Evolutionary conservation across 1,284 basidiomycete species (phyloP).

Genomic region (Moesziomyces sp.): DNA sequence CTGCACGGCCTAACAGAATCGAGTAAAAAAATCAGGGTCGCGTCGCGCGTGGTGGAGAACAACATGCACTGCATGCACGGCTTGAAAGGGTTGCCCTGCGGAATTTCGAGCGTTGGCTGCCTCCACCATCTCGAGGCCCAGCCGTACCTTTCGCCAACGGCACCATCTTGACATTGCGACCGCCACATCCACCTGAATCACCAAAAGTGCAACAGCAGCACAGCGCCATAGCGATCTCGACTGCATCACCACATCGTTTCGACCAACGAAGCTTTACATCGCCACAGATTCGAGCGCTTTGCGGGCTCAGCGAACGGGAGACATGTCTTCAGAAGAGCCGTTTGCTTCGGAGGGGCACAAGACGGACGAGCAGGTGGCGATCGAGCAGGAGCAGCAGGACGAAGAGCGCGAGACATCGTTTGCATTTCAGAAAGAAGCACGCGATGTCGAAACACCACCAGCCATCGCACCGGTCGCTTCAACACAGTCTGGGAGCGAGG

Average conservation of each 20-base stretch:
- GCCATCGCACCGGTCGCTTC: no score
- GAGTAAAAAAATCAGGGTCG: constrained; percentile 1
- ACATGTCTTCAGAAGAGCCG: constrained; percentile 39
- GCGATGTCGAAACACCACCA: constrained; percentile 2
- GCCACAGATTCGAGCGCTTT: no score
- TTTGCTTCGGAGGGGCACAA: constrained; percentile 18
- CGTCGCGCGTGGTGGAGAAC: constrained; percentile 37
- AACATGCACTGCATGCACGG: constrained; percentile 14
- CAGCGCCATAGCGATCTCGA: no score
- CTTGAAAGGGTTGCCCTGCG: background rate
- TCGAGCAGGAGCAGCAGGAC: constrained; percentile 36
- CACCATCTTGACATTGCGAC: background rate
- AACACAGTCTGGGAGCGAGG: background rate
- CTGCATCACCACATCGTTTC: no score
- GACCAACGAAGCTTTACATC: no score
- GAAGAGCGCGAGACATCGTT: constrained; percentile 45
- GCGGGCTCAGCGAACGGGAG: background rate
- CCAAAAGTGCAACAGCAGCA: background rate
- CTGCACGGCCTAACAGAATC: no score
- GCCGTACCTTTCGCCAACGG: no score
- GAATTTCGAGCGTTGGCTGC: constrained; percentile 3
- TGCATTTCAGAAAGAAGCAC: constrained; percentile 13
- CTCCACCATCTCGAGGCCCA: constrained; percentile 19
- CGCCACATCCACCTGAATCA: background rate
- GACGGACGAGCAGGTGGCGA: constrained; percentile 34